Evolutionary conservation across 2,329 filamentous ascomycete species (phyloP), one percentile per base, ranked within the genome.

Genomic region (Alternaria arbusti): DNA sequence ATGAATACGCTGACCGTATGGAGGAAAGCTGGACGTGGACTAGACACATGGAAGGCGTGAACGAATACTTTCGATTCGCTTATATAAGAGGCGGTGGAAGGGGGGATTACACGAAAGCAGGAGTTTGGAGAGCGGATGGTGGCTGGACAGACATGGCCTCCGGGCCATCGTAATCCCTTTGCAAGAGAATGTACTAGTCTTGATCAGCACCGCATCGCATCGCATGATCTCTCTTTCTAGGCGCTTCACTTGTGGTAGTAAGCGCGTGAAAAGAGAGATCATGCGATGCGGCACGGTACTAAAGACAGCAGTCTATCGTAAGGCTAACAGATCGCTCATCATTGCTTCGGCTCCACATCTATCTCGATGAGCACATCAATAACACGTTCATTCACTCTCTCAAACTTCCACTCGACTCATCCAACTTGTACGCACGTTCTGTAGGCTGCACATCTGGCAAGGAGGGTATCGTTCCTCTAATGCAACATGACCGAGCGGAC

Each of bases 51-150:
- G 74, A 74, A 40, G 74, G 66, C 6, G 59, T 81, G 49, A 87
- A 89, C 43, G 90, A 94, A 78, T 95, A 93, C 73, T 94, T 95
- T 74, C 83, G 92, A 7, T 95, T 95, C 78, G 91, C 85, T 2
- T 94, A 88, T 73, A 87, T 94, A 84, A 84, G 86, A 54, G 91
- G 91, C 2, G 88, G 86, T 61, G 77, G 77, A 5, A 85, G 84
- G 43, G 89, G 85, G 23, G 92, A 95, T 75, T 95, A 92, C 73
- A 93, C 90, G 13, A 91, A 89, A 79, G 92, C 92, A 0, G 92
- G 91, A 1, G 85, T 84, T 11, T 95, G 92, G 92, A 84, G 84
- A 23, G 79, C 74, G 1, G 85, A 89, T 56, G 87, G 90, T 1
- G 82, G 84, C 32, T 95, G 92, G 92, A 82, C 82, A 46, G 78